These are phyloP conservation scores for Wickerhamiella parazyma DNA, from an alignment of 805 yeast species.

Conservation along the genomic window DNA sequence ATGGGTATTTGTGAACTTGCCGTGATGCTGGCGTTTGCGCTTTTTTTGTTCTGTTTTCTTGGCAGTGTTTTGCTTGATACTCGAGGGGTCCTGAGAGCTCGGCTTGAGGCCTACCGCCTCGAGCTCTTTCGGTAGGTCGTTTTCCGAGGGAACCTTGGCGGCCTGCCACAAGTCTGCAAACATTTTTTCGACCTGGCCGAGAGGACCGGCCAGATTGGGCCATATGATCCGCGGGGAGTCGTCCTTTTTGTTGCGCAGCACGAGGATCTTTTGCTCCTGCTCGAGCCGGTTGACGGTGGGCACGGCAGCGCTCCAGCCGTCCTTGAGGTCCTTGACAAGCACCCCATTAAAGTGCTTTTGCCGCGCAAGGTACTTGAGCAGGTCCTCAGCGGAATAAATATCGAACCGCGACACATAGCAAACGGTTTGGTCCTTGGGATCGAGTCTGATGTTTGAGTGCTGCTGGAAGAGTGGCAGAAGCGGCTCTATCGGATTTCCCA, in stretches of 20 bases:
- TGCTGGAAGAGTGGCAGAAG: slow-evolving; percentile 59
- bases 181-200: slow-evolving; percentile 62
- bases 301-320: slow-evolving; percentile 90
- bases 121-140: slow-evolving; percentile 65
- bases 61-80: slow-evolving; percentile 50
- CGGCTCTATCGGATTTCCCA: slow-evolving; percentile 49
- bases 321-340: slow-evolving; percentile 64
- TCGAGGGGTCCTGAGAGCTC: slow-evolving; percentile 94
- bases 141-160: slow-evolving; percentile 67
- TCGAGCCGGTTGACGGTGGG: slow-evolving; percentile 70
- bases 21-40: slow-evolving; percentile 76
- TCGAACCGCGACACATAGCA: slow-evolving; percentile 84
- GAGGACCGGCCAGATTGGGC: slow-evolving; percentile 71
- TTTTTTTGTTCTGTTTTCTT: slow-evolving; percentile 45
- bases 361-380: slow-evolving; percentile 55
- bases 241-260: slow-evolving; percentile 83
- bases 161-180: slow-evolving; percentile 71
- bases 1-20: slow-evolving; percentile 90
- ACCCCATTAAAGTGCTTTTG: slow-evolving; percentile 84
- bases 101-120: slow-evolving; percentile 86
- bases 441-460: slow-evolving; percentile 63
- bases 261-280: slow-evolving; percentile 60
- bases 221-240: slow-evolving; percentile 85
- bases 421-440: slow-evolving; percentile 46
- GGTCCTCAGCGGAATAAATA: slow-evolving; percentile 66